Conservation (phyloP, 352 stramenopile species). For the Phytophthora sansomeana region DNA sequence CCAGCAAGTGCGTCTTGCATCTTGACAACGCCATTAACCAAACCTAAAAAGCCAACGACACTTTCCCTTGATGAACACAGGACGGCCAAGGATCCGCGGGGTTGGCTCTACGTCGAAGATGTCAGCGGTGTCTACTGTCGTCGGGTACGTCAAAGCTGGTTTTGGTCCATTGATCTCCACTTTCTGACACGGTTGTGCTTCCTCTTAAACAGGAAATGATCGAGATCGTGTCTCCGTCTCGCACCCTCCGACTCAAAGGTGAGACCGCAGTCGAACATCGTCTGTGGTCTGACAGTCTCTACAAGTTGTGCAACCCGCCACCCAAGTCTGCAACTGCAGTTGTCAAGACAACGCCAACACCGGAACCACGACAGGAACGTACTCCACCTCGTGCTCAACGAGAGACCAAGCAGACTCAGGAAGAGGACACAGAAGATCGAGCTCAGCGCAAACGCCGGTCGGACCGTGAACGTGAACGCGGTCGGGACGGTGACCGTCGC, state of each 20-base stretch:
- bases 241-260: conserved; percentile 82
- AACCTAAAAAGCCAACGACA: not conserved
- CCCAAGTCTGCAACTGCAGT: conserved; percentile 20
- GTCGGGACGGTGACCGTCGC: conserved; percentile 11
- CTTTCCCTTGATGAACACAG: conserved; percentile 29
- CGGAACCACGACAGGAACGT: conserved; percentile 19
- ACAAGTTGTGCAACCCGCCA: conserved; percentile 70
- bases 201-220: conserved; percentile 71
- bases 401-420: conserved; percentile 25
- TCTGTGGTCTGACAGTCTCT: conserved; percentile 84
- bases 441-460: conserved; percentile 18
- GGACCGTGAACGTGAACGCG: conserved; percentile 14
- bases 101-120: conserved; percentile 85
- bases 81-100: conserved; percentile 75
- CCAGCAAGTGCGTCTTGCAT: conserved; percentile 66
- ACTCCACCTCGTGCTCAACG: conserved; percentile 15
- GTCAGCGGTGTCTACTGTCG: conserved; percentile 78
- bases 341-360: conserved; percentile 10
- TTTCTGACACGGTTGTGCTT: not conserved
- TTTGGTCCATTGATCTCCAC: not conserved
- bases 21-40: not conserved
- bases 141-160: conserved; percentile 41
- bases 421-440: conserved; percentile 30
- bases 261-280: conserved; percentile 81
- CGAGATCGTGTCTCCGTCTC: conserved; percentile 76